Base-by-base conservation (phyloP, 2,329 filamentous ascomycete genomes). In the Stagonosporopsis vannaccii region DNA sequence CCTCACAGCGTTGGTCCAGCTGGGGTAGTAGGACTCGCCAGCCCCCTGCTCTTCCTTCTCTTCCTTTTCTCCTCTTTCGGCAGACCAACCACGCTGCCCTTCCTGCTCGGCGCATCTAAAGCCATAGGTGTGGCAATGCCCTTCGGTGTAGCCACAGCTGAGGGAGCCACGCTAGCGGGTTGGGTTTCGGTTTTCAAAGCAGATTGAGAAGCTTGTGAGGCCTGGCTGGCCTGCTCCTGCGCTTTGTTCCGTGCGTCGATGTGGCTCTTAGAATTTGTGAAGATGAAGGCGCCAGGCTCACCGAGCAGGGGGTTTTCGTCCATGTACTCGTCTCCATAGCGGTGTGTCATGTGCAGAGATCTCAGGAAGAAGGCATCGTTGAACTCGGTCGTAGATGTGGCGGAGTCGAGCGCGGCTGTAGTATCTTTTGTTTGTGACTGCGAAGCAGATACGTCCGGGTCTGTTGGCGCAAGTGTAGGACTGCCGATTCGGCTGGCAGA, bases 231-330 rank as follows among this genome's bases (percentile, higher is more conserved):
- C 59, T 62, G 68, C 44, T 69, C 73, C 53, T 77, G 72, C 2
- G 75, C 75, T 39, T 71, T 72, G 44, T 75, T 72, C 33, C 72
- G 59, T 39, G 79, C 78, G 56, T 78, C 76, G 8, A 82, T 71
- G 8, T 74, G 75, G 30, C 75, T 72, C 23, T 71, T 73, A 1
- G 80, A 79, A 30, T 76, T 75, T 4, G 80, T 79, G 60, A 87
- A 80, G 50, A 85, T 82, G 62, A 89, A 87, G 4, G 81, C 81
- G 26, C 86, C 86, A 0, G 87, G 86, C 67, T 88, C 86, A 43
- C 86, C 86, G 7, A 82, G 77, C 13, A 89, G 74, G 0, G 86
- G 85, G 57, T 83, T 86, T 64, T 88, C 85, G 68, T 89, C 86
- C 77, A 85, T 85, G 73, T 81, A 88, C 60, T 88, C 86, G 61